Base-by-base conservation (phyloP, 2,329 filamentous ascomycete species). In the Aspergillus cejpii region DNA sequence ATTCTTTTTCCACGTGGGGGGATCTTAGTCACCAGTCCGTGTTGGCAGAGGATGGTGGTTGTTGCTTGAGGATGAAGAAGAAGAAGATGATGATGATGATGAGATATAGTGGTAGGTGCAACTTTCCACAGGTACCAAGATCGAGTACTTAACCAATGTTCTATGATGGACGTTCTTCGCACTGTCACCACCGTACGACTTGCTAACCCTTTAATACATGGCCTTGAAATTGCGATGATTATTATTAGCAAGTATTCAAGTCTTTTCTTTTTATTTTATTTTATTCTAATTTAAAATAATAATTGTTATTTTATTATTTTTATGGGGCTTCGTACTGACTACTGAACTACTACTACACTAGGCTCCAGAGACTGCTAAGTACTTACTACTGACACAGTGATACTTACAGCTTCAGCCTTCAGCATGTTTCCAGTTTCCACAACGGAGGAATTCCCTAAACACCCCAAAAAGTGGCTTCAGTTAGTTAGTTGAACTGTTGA, bases 341-440 rank as follows among this genome's bases (percentile, higher is more conserved):
- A 24, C 23, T 24, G 8, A 24, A 8, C 8, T 5, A 8, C 23
- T 8, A 24, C 23, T 24, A 24, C 4, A 24, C 5, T 24, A 24
- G 23, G 5, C 23, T 8, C 4, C 23, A 8, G 23, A 24, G 8
- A 24, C 23, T 24, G n/a, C n/a, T n/a, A n/a, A n/a, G n/a, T n/a
- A 38, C 36, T 36, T 39, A 24, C 39, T 37, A 47, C 36, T 45
- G 38, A 26, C 46, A 21, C 43, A 44, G 28, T 31, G 28, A 15
- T 31, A 20, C 27, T 29, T 46, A 37, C 49, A 43, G 34, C 44
- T 43, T 50, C 41, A 34, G 45, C 52, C 44, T 43, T 50, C 41
- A 34, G 45, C 52, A 54, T 48, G 52, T 54, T 54, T 49, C 52
- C 50, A 53, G 44, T 26, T 19, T 36, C 36, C 24, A 20, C 37